Evolutionary conservation across 768 basidiomycete species (phyloP).

Genomic region (Lentinula edodes): DNA sequence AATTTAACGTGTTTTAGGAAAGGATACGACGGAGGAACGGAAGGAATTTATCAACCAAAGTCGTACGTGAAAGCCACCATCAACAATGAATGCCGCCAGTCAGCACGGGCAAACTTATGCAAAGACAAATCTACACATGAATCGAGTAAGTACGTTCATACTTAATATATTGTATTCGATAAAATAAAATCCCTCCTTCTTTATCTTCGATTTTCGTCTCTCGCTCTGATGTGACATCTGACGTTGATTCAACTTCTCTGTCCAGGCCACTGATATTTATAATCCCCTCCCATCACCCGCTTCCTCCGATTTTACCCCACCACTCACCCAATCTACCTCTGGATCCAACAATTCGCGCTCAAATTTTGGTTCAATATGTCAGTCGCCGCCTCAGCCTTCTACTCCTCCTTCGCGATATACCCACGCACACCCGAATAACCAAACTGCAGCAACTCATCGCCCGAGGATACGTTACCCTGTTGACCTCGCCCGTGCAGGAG

Average conservation of each 20-base stretch:
- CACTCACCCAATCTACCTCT: conserved; percentile 29
- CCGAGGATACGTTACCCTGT: conserved; percentile 48
- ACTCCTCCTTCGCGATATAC: conserved; percentile 29
- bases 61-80: background rate
- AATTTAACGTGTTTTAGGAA: background rate
- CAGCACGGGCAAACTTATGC: background rate
- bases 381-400: conserved; percentile 33
- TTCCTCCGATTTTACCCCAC: conserved; percentile 31
- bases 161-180: too few species aligned
- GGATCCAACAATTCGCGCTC: conserved; percentile 18
- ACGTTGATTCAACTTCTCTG: background rate
- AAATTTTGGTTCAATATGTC: conserved; percentile 19
- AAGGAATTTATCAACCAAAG: background rate
- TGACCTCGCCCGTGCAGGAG: conserved; percentile 23
- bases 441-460: conserved; percentile 21
- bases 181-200: too few species aligned
- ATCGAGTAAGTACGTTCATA: background rate
- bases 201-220: background rate
- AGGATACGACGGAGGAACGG: background rate
- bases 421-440: conserved; percentile 11
- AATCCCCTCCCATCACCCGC: conserved; percentile 7
- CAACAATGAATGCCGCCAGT: background rate
- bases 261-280: background rate
- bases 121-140: background rate
- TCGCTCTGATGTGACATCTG: background rate